Evolutionary conservation across 805 yeast genomes (phyloP).

Genomic region (Yamadazyma phyllophila): DNA sequence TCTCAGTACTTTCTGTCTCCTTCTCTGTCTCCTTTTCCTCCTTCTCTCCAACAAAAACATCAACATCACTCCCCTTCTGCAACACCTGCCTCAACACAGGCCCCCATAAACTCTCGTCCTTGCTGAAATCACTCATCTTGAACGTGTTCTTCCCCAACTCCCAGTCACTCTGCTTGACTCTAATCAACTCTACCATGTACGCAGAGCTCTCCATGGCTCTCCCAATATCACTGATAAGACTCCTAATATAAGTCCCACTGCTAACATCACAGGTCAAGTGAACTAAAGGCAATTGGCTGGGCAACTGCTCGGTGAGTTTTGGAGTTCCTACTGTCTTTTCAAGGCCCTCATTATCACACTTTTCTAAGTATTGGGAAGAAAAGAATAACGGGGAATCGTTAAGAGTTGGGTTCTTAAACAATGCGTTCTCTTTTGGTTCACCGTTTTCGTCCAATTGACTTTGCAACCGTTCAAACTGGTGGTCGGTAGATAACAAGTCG

Average conservation of each 20-base stretch:
- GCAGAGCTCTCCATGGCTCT: conserved; percentile 76
- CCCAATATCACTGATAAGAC: conserved; percentile 86
- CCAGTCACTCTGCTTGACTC: conserved; percentile 85
- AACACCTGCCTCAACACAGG: conserved; percentile 57
- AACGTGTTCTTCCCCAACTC: conserved; percentile 67
- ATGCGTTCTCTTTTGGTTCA: conserved; percentile 40
- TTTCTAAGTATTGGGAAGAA: conserved; percentile 52
- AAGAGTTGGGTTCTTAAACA: conserved; percentile 52
- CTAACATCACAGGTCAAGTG: conserved; percentile 79
- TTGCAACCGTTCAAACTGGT: conserved; percentile 46
- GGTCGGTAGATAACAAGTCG: conserved; percentile 55
- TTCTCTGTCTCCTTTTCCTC: conserved; percentile 3
- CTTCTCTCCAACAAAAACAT: conserved; percentile 17
- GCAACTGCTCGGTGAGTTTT: conserved; percentile 37
- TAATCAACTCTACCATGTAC: conserved; percentile 79
- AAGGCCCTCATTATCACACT: conserved; percentile 39
- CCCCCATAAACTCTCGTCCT: conserved; percentile 68
- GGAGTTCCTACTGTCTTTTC: conserved; percentile 40
- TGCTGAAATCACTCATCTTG: conserved; percentile 60
- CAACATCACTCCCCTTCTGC: conserved; percentile 27
- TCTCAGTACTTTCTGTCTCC: conserved; percentile 5
- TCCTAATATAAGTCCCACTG: conserved; percentile 93
- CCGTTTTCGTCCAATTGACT: conserved; percentile 51
- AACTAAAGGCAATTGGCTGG: conserved; percentile 61
- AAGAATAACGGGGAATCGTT: conserved; percentile 62